Conservation (phyloP, 352 stramenopile species). For the Blastocystis sp. region DNA sequence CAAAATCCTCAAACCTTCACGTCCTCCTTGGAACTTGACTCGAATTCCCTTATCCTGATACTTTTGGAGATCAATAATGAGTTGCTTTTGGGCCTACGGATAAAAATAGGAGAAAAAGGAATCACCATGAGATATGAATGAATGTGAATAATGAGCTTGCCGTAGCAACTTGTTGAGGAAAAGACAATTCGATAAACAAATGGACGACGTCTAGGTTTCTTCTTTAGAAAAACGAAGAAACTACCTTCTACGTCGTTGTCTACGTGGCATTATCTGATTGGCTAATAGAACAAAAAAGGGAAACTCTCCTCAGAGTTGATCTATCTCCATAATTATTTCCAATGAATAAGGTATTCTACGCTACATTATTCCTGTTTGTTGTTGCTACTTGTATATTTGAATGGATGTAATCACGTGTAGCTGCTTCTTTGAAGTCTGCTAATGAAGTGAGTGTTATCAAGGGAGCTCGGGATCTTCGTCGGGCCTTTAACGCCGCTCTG, state of each 20-base stretch:
- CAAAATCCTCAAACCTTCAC: constrained; percentile 74
- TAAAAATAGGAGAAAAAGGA: no score
- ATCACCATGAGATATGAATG: no score
- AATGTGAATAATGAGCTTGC: no score
- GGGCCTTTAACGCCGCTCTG: constrained; percentile 53
- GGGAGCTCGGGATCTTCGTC: constrained; percentile 15
- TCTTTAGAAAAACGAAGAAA: neutral
- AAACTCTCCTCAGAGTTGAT: neutral
- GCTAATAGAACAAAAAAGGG: neutral
- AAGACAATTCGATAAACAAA: no score
- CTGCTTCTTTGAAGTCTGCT: neutral
- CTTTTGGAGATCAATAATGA: constrained; percentile 5
- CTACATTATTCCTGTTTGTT: neutral
- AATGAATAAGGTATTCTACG: constrained; percentile 33
- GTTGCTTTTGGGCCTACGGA: no score
- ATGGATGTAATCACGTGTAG: neutral
- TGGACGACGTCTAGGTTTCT: neutral
- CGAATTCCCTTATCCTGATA: constrained; percentile 88
- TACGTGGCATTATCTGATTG: constrained; percentile 42
- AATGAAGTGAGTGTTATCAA: constrained; percentile 19
- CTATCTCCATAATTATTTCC: neutral
- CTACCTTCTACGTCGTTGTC: neutral
- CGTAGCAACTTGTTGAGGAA: no score
- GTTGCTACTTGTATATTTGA: neutral
- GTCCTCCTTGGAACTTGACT: constrained; percentile 88